A percentile compares a stretch with the other conserved stretches of the same genome.
Conservation (phyloP, 2,329 filamentous ascomycete genomes). For the Tolypocladium inflatum region DNA sequence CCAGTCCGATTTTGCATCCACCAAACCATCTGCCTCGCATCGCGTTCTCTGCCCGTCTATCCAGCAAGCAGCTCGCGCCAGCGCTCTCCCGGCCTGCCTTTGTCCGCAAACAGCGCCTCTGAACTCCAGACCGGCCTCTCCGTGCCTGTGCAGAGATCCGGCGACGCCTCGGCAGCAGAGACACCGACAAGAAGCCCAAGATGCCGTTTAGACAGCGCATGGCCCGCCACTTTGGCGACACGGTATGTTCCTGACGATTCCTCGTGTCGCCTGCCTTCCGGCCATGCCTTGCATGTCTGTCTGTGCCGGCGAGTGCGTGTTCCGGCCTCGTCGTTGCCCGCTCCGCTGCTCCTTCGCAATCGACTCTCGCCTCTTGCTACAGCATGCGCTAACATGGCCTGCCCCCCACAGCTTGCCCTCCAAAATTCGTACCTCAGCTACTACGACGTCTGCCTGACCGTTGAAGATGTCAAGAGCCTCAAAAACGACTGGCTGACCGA, state of each 20-base stretch:
- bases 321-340: neutral
- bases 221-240: conserved; percentile 38
- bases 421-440: conserved; percentile 30
- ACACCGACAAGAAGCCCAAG: conserved; percentile 4
- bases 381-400: neutral
- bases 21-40: neutral
- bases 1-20: neutral
- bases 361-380: neutral
- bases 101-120: conserved; percentile 2
- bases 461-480: conserved; percentile 80
- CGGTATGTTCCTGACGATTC: conserved; percentile 22
- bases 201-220: conserved; percentile 32
- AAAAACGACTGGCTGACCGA: conserved; percentile 95
- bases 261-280: neutral
- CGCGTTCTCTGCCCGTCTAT: neutral
- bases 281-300: neutral
- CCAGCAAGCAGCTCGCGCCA: conserved; percentile 3
- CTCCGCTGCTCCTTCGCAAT: neutral
- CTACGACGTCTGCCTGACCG: conserved; percentile 50
- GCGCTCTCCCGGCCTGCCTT: conserved; percentile 4
- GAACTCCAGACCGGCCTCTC: conserved; percentile 1
- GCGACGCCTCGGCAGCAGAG: neutral
- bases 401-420: conserved; percentile 34
- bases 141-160: neutral
- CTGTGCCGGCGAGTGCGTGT: neutral